phyloP scores from a whole-genome alignment of 345 rosid genomes.

The Microcos paniculata region DNA sequence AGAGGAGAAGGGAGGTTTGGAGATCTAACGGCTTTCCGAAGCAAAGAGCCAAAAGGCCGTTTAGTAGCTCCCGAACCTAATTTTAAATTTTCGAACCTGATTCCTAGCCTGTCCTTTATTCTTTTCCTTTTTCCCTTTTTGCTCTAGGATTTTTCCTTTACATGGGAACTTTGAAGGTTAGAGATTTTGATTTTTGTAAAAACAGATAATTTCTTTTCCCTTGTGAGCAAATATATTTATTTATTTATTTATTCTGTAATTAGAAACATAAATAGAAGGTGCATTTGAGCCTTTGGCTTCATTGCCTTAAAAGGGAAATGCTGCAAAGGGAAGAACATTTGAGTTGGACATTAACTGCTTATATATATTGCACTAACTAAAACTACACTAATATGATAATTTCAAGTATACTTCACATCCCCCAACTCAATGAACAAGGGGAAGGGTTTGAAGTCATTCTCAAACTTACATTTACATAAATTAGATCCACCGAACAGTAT shows the following conservation, averaged over 20 bases:
- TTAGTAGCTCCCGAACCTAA: constrained; percentile 20
- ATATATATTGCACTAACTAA: background rate
- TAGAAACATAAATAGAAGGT: background rate
- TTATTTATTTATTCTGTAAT: too few relatives aligned
- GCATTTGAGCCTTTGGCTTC: background rate
- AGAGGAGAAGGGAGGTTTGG: constrained; percentile 23
- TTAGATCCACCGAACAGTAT: background rate
- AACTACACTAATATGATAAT: background rate
- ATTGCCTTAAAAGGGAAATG: background rate
- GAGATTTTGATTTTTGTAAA: background rate
- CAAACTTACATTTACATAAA: background rate
- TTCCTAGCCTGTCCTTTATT: too few relatives aligned
- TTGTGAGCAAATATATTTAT: too few relatives aligned
- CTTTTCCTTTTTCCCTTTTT: too few relatives aligned
- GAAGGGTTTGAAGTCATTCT: background rate
- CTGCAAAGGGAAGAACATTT: too few relatives aligned
- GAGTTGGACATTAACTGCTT: too few relatives aligned
- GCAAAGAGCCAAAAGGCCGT: background rate
- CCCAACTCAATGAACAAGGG: background rate
- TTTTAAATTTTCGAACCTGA: constrained; percentile 31
- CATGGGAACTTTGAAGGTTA: background rate
- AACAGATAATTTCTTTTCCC: too few relatives aligned
- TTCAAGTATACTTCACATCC: background rate
- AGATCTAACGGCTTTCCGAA: constrained; percentile 44
- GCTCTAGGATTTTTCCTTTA: background rate